These are phyloP conservation scores for Aegilops speltoides DNA, from an alignment of 176 grass and related monocot genomes.

Conservation along the genomic window DNA sequence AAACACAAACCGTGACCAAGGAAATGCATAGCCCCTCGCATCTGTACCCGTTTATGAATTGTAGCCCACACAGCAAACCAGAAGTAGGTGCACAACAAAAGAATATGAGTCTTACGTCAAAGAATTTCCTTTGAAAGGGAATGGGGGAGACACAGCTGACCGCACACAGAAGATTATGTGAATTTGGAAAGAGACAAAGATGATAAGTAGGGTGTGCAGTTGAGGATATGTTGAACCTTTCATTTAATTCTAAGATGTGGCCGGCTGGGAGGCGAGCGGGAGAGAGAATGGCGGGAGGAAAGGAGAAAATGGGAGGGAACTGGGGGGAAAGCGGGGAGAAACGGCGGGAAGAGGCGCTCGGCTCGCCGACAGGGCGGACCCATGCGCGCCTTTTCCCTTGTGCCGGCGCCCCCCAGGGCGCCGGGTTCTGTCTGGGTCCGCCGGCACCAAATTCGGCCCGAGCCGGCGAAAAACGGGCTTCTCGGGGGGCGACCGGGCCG, in stretches of 20 bases:
- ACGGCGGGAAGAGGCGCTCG: too few species aligned
- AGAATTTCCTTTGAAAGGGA: conserved; percentile 98
- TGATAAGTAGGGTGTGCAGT: not conserved
- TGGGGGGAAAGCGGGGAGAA: too few species aligned
- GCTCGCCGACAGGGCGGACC: too few species aligned
- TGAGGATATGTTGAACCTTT: not conserved
- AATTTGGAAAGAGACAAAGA: conserved; percentile 53
- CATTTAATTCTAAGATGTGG: not conserved
- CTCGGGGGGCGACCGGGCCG: too few species aligned
- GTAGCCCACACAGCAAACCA: not conserved
- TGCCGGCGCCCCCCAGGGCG: too few species aligned
- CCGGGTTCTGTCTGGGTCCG: too few species aligned
- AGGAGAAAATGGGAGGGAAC: too few species aligned
- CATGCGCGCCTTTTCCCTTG: too few species aligned
- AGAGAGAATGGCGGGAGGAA: too few species aligned
- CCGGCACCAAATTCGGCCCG: too few species aligned
- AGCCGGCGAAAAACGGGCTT: too few species aligned
- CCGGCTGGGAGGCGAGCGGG: too few species aligned
- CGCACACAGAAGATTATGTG: conserved; percentile 91
- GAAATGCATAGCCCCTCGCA: not conserved
- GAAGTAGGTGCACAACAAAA: conserved; percentile 14
- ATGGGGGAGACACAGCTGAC: conserved; percentile 85
- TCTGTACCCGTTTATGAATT: not conserved
- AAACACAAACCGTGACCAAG: conserved; percentile 6
- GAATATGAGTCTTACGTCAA: conserved; percentile 65